Conservation (phyloP, 805 yeast genomes). For the Hermanozyma aechmeae region DNA sequence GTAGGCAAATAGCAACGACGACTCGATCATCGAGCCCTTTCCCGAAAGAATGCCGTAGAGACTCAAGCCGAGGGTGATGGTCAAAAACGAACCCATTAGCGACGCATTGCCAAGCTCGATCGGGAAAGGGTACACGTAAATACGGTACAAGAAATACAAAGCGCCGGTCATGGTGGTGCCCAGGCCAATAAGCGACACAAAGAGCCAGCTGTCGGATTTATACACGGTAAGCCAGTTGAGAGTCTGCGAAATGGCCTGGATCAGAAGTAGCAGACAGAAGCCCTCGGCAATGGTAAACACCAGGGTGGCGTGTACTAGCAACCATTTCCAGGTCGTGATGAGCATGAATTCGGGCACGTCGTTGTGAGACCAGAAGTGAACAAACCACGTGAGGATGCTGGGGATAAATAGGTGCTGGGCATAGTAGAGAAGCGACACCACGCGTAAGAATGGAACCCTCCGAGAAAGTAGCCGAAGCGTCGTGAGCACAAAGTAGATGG, state of each 20-base stretch:
- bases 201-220: constrained; percentile 71
- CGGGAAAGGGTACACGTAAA: constrained; percentile 68
- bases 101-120: constrained; percentile 71
- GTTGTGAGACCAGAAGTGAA: constrained; percentile 40
- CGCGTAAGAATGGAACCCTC: constrained; percentile 30
- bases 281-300: constrained; percentile 87
- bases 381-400: constrained; percentile 60
- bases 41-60: constrained; percentile 76
- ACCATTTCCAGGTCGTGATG: constrained; percentile 60
- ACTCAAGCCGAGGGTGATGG: constrained; percentile 66
- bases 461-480: constrained; percentile 53
- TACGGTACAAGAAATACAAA: constrained; percentile 70
- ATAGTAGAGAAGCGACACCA: constrained; percentile 52
- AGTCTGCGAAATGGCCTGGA: constrained; percentile 85
- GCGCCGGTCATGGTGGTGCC: constrained; percentile 72
- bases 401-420: constrained; percentile 80
- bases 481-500: constrained; percentile 61
- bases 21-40: constrained; percentile 84
- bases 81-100: constrained; percentile 74
- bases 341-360: constrained; percentile 3
- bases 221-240: constrained; percentile 54
- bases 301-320: constrained; percentile 77
- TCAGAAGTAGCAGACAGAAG: constrained; percentile 80
- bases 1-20: constrained; percentile 79
- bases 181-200: constrained; percentile 59